These are phyloP conservation scores for Glomus cerebriforme DNA, from an alignment of 192 early-diverging fungal species.

Conservation along the genomic window DNA sequence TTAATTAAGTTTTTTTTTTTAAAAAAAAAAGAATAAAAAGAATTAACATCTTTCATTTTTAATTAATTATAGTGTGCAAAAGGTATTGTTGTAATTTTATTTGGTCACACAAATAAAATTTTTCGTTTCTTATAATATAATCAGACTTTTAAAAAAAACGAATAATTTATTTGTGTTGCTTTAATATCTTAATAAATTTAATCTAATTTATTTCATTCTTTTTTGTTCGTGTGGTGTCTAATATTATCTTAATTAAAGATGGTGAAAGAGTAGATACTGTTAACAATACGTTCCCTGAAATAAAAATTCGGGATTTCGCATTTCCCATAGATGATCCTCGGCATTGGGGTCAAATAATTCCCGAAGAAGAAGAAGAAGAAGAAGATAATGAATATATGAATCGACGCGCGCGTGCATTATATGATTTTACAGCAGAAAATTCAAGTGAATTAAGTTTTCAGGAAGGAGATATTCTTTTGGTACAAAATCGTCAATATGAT, in stretches of 20 bases:
- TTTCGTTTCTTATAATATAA: too few relatives aligned
- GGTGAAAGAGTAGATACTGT: too few relatives aligned
- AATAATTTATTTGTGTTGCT: too few relatives aligned
- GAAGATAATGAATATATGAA: slow-evolving; percentile 46
- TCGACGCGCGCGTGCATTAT: slow-evolving; percentile 62
- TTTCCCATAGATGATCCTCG: slow-evolving; percentile 17
- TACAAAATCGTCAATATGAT: slow-evolving; percentile 70
- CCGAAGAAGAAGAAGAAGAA: slow-evolving; percentile 34
- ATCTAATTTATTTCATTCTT: not conserved
- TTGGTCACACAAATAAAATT: too few relatives aligned
- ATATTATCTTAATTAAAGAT: not conserved
- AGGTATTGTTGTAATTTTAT: not conserved
- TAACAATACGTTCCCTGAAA: not conserved
- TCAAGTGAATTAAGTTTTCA: slow-evolving; percentile 66
- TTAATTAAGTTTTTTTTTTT: too few relatives aligned
- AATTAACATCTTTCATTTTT: not conserved
- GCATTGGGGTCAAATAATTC: slow-evolving; percentile 25
- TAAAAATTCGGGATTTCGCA: slow-evolving; percentile 32
- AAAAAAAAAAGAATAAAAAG: too few relatives aligned
- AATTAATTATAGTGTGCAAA: not conserved
- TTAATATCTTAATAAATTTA: too few relatives aligned
- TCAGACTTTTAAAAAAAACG: too few relatives aligned
- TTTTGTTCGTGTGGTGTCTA: not conserved
- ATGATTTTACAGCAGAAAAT: slow-evolving; percentile 76
- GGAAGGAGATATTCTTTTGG: slow-evolving; percentile 64